A percentile compares a stretch with the other conserved stretches of the same genome.
Conservation (phyloP, 2,329 filamentous ascomycete species). For the Rutstroemia sp. region DNA sequence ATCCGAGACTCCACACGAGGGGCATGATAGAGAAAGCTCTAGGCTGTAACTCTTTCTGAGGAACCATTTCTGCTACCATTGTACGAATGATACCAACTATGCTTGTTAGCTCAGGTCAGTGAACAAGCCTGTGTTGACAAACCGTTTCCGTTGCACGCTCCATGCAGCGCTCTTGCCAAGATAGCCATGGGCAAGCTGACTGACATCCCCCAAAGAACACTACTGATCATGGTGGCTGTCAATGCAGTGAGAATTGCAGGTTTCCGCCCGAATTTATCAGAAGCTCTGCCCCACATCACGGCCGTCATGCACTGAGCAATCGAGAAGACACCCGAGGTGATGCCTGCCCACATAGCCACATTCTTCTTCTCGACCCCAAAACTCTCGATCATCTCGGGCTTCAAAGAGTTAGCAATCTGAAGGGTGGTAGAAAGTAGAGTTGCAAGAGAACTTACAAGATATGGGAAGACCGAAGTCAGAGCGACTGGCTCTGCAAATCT, state of each 20-base stretch:
- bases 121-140: slow-evolving; percentile 2
- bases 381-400: slow-evolving; percentile 76
- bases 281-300: slow-evolving; percentile 67
- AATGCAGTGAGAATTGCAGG: slow-evolving; percentile 70
- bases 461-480: slow-evolving; percentile 43
- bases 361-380: slow-evolving; percentile 65
- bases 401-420: slow-evolving; percentile 31
- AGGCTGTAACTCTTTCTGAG: slow-evolving; percentile 78
- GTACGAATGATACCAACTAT: slow-evolving; percentile 83
- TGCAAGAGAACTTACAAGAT: slow-evolving; percentile 34
- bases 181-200: slow-evolving; percentile 75
- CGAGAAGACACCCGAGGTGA: slow-evolving; percentile 67
- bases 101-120: slow-evolving; percentile 16
- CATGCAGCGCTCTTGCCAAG: slow-evolving; percentile 66
- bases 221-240: slow-evolving; percentile 72
- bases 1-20: slow-evolving; percentile 79
- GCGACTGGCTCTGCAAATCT: slow-evolving; percentile 71
- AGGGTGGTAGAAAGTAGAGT: not conserved
- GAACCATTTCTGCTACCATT: slow-evolving; percentile 88
- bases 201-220: slow-evolving; percentile 78
- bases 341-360: slow-evolving; percentile 73
- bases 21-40: slow-evolving; percentile 92
- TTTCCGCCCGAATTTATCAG: slow-evolving; percentile 76
- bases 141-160: slow-evolving; percentile 81
- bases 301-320: slow-evolving; percentile 64